Base-by-base conservation (phyloP, 768 basidiomycete species). In the Leccinellum luteum region DNA sequence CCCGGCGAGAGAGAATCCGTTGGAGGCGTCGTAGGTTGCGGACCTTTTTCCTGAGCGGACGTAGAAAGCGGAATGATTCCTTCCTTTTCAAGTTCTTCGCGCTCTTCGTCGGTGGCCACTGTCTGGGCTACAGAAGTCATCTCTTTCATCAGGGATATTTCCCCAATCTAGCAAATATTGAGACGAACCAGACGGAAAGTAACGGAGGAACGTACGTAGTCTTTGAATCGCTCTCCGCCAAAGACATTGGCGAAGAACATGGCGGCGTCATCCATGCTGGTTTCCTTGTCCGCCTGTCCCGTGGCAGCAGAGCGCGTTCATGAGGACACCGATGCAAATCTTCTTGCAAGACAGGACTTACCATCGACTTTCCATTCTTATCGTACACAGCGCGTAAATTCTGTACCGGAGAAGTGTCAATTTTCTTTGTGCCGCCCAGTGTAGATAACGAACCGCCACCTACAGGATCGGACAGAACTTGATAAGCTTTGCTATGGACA, bases 231-330 rank as follows among this genome's bases (percentile, higher is more conserved):
- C 66, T 96, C 95, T 23, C 97, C 96, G 52, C 94, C 94, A 69
- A 99, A 99, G 15, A 98, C 91, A 66, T 90, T 89, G 19, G 92
- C 89, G 68, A 99, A 99, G 79, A 99, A 91, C 57, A 90, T 89
- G 35, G 91, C 88, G 3, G 97, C 94, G 67, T 99, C 95, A 48
- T 93, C 90, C 82, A 95, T 89, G 15, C 79, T 83, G n/a, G 89
- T 87, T 65, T 92, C 90, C 66, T 86, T 89, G 72, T 91, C 90
- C 57, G 81, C 79, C 87, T 86, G 60, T 32, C 57, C 52, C 52
- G 35, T 25, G 21, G 23, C 43, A 28, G 19, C 54, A 4, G 48
- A 51, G 45, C 8, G 44, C 56, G 56, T 28, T 45, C 45, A 45
- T 59, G 1, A 57, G 54, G 27, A 54, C 13, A 6, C 28, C 60